Evolutionary conservation across 176 grass and related monocot species (phyloP).

Genomic region (Aegilops sharonensis): DNA sequence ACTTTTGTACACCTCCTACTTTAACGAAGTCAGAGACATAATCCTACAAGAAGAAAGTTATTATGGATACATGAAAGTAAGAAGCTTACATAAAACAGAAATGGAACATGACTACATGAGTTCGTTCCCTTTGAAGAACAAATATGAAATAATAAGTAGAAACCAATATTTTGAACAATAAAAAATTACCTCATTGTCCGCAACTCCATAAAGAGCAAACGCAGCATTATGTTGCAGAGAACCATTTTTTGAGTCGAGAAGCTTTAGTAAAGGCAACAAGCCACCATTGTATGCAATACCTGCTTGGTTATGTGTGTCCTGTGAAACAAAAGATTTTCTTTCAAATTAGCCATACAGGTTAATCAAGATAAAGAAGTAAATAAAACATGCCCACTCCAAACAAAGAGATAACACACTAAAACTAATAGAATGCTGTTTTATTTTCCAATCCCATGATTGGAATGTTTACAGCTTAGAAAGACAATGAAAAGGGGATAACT

Average conservation of each 20-base stretch:
- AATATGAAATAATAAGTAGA: background rate
- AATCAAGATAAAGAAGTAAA: constrained; percentile 6
- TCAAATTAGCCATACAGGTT: background rate
- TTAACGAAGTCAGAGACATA: constrained; percentile 94
- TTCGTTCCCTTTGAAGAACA: constrained; percentile 13
- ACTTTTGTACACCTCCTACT: constrained; percentile 95
- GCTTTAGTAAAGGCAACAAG: constrained; percentile 91
- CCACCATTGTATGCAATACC: constrained; percentile 98
- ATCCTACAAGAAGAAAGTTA: constrained; percentile 60
- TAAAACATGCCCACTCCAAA: background rate
- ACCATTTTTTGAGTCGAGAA: constrained; percentile 99
- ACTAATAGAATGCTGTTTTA: background rate
- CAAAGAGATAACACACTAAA: constrained; percentile 1
- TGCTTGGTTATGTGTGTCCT: constrained; percentile 99
- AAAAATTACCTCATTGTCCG: constrained; percentile 86
- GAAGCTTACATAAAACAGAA: constrained; percentile 18
- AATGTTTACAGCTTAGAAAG: background rate
- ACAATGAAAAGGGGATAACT: background rate
- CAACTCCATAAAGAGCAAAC: constrained; percentile 99
- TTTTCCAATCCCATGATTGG: background rate
- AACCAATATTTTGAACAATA: background rate
- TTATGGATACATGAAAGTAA: constrained; percentile 15
- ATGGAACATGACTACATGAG: constrained; percentile 17
- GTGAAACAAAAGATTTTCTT: constrained; percentile 26
- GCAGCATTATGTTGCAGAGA: constrained; percentile 99